Base-by-base conservation (phyloP, 2,329 filamentous ascomycete species). In the Acephala macrosclerotiorum region DNA sequence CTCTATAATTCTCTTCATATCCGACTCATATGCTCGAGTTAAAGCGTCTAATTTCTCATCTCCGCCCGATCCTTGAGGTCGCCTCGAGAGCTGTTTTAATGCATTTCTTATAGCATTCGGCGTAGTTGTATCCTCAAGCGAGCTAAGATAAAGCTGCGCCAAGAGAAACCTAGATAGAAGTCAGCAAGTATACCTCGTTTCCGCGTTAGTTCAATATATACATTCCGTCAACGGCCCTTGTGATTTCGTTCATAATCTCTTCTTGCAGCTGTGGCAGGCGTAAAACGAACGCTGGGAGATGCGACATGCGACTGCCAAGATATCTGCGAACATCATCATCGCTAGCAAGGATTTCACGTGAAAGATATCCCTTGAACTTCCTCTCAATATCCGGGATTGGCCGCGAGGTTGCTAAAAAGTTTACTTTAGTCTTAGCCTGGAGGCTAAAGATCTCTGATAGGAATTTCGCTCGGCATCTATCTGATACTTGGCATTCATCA, bases 1-100 rank as follows among this genome's bases (percentile, higher is more conserved):
- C 25, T 33, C 55, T 85, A 82, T 58, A 22, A 85, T 83, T 22
- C 82, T 74, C 1, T 78, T 36, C 72, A 85, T 80, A 0, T 79
- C 77, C 0, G 78, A 66, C 0, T 75, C 62, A 51, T 86, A 87
- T 0, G 79, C 78, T 12, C 68, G 5, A 18, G n/a, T n/a, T n/a
- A n/a, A n/a, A n/a, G n/a, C n/a, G n/a, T n/a, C n/a, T n/a, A n/a
- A n/a, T n/a, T n/a, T n/a, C n/a, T n/a, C n/a, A n/a, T n/a, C n/a
- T n/a, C n/a, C n/a, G n/a, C 80, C 71, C 18, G 81, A 79, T 2
- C 73, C 75, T 14, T 71, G 59, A 3, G 72, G 70, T 9, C 77
- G 77, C 16, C 49, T 75, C 0, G 74, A 68, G 0, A 84, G 67
- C 0, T 68, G 72, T 35, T 63, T 12, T 1, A 85, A 67, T 1